Evolutionary conservation across 2,329 filamentous ascomycete species (phyloP).

Genomic region (Neofusicoccum parvum): DNA sequence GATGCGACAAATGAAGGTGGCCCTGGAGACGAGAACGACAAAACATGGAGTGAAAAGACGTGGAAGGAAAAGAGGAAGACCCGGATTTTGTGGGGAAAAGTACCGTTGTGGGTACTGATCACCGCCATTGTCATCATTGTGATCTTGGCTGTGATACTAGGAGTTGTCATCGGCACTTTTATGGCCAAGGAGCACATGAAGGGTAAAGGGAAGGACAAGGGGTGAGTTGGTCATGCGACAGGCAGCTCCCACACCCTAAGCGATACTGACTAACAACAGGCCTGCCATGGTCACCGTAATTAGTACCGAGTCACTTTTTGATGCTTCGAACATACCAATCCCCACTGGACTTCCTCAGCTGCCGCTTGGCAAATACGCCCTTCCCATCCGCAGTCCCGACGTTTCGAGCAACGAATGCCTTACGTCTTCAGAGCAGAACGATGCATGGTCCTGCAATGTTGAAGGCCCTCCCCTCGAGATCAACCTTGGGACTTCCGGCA

Average conservation of each 20-base stretch:
- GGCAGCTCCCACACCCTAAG: background rate
- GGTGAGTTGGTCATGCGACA: constrained; percentile 27
- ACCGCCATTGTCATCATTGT: constrained; percentile 50
- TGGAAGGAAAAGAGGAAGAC: constrained; percentile 44
- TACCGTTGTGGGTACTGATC: constrained; percentile 56
- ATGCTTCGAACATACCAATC: constrained; percentile 54
- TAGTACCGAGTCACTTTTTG: constrained; percentile 49
- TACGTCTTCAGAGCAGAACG: constrained; percentile 44
- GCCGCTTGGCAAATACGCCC: constrained; percentile 52
- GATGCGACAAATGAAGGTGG: background rate
- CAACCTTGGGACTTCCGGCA: background rate
- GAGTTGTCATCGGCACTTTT: constrained; percentile 57
- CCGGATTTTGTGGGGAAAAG: constrained; percentile 49
- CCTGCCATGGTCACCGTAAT: constrained; percentile 7
- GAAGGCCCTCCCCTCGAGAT: constrained; percentile 6
- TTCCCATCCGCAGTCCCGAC: constrained; percentile 51
- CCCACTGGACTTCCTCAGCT: constrained; percentile 48
- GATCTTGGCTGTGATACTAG: constrained; percentile 50
- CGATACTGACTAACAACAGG: constrained; percentile 12
- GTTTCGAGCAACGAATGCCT: constrained; percentile 55
- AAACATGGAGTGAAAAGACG: constrained; percentile 29
- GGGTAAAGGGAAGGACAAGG: constrained; percentile 28
- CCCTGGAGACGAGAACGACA: constrained; percentile 31
- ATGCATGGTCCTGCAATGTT: constrained; percentile 55
- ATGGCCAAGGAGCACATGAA: constrained; percentile 47